These are phyloP conservation scores for Boletus subcaerulescens DNA, from an alignment of 768 basidiomycete species.

Conservation along the genomic window DNA sequence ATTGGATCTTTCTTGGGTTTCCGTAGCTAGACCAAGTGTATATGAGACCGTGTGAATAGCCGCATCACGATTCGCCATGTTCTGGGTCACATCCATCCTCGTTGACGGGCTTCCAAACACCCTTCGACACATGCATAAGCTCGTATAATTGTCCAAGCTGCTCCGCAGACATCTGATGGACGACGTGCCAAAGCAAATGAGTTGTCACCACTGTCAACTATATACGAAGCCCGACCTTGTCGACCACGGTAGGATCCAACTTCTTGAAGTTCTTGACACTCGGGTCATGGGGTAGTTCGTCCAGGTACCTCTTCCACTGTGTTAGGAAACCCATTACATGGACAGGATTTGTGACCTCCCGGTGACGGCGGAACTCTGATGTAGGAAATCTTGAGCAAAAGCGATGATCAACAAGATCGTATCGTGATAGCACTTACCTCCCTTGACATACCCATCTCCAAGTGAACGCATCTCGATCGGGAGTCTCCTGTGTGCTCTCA, in stretches of 20 bases:
- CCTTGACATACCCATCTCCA: constrained; percentile 84
- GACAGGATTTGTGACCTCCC: constrained; percentile 73
- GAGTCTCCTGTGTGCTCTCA: constrained; percentile 75
- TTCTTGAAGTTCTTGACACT: constrained; percentile 50
- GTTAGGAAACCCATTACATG: constrained; percentile 94
- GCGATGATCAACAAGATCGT: not conserved
- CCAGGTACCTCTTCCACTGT: constrained; percentile 94
- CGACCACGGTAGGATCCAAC: constrained; percentile 67
- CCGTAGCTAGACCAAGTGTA: constrained; percentile 5
- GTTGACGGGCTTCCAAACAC: constrained; percentile 70
- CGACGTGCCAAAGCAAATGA: not conserved
- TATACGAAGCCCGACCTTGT: constrained; percentile 53
- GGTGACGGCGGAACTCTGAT: constrained; percentile 87
- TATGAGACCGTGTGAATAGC: constrained; percentile 2
- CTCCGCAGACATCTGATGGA: constrained; percentile 74
- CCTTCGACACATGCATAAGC: constrained; percentile 87
- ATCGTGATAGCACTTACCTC: constrained; percentile 43
- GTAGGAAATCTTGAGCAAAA: constrained; percentile 3
- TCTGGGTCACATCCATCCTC: constrained; percentile 6
- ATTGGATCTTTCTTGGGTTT: not conserved
- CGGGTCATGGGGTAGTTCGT: constrained; percentile 53
- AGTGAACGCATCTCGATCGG: constrained; percentile 78
- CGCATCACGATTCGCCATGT: constrained; percentile 12
- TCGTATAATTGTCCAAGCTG: constrained; percentile 94
- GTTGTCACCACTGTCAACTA: not conserved